Conservation (phyloP, 2,329 filamentous ascomycete genomes). For the Aspergillus fumigatus region DNA sequence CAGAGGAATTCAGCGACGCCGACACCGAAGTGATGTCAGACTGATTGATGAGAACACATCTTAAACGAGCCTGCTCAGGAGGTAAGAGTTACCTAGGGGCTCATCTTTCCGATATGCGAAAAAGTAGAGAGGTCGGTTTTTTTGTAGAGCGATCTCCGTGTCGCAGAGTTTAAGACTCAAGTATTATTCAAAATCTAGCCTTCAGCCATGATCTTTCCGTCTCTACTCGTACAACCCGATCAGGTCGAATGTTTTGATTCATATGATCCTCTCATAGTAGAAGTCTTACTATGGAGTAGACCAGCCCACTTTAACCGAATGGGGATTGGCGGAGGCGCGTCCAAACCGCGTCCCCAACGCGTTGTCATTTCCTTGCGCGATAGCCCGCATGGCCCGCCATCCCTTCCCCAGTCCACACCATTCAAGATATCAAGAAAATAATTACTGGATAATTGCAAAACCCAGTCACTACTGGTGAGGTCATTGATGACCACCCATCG, state of each 20-base stretch:
- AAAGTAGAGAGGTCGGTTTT: neutral
- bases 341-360: constrained; percentile 19
- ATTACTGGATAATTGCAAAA: neutral
- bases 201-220: neutral
- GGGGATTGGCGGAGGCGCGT: constrained; percentile 20
- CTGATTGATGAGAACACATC: neutral
- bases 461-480: constrained; percentile 7
- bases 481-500: neutral
- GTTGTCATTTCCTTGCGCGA: constrained; percentile 15
- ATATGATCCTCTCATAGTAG: neutral
- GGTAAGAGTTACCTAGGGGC: neutral
- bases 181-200: neutral
- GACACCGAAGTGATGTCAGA: constrained; percentile 17
- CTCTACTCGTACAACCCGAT: neutral
- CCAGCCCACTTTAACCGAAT: constrained; percentile 17
- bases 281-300: neutral
- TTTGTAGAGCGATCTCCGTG: neutral
- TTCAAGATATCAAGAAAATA: neutral
- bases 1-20: constrained; percentile 21
- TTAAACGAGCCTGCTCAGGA: neutral
- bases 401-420: constrained; percentile 11
- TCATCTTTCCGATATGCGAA: neutral
- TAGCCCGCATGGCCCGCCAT: constrained; percentile 3
- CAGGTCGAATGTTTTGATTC: neutral
- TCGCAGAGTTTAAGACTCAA: neutral